Evolutionary conservation across 176 grass and related monocot genomes (phyloP).

Genomic region (Musa schizocarpa): DNA sequence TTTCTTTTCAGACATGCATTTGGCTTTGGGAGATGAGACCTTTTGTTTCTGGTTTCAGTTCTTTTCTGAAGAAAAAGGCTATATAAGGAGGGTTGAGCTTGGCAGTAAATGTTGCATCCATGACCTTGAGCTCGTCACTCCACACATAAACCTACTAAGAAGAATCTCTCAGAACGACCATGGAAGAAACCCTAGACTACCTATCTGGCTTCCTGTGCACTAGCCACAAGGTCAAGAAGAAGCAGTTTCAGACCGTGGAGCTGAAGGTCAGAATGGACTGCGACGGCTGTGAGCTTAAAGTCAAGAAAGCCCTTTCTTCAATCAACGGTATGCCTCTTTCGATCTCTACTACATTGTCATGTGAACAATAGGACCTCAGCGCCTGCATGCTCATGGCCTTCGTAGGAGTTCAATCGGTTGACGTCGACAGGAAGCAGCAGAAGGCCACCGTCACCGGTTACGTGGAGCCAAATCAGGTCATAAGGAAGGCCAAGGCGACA

Average conservation of each 20-base stretch:
- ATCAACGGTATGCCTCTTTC: constrained; percentile 36
- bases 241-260: constrained; percentile 55
- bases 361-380: too few relatives aligned
- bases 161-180: neutral
- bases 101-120: too few relatives aligned
- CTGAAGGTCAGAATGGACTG: constrained; percentile 74
- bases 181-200: constrained; percentile 47
- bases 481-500: constrained; percentile 44
- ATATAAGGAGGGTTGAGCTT: too few relatives aligned
- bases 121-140: too few relatives aligned
- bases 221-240: constrained; percentile 43
- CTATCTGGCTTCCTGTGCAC: constrained; percentile 36
- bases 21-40: too few relatives aligned
- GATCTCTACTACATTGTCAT: neutral
- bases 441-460: constrained; percentile 51
- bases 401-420: constrained; percentile 46
- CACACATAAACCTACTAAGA: too few relatives aligned
- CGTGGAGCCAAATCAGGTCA: constrained; percentile 42
- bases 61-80: too few relatives aligned
- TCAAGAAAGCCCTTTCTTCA: constrained; percentile 49
- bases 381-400: neutral
- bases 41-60: too few relatives aligned
- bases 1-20: too few relatives aligned
- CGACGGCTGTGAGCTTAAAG: constrained; percentile 60
- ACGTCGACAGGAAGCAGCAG: constrained; percentile 57